Percentiles rank a stretch among this genome's conserved stretches.
phyloP scores from a whole-genome alignment of 805 yeast species.

The Allodekkera sacchari region DNA sequence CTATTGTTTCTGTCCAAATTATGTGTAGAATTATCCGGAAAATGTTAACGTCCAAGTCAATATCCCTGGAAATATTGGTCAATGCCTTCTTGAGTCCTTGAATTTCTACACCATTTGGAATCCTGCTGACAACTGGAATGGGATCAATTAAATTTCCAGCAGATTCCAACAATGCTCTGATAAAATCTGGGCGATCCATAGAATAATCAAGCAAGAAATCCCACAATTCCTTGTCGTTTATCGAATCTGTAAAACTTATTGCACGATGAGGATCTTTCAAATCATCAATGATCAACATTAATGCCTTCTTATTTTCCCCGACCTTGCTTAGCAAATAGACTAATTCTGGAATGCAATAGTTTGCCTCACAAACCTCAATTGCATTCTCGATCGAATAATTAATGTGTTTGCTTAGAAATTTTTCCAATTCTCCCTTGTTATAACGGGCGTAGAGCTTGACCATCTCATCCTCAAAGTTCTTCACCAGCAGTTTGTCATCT shows the following conservation, averaged over 20 bases:
- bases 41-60: slow-evolving; percentile 46
- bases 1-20: slow-evolving; percentile 42
- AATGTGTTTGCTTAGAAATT: slow-evolving; percentile 49
- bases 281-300: slow-evolving; percentile 67
- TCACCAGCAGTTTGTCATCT: slow-evolving; percentile 47
- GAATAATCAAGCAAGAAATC: slow-evolving; percentile 64
- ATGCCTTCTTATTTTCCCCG: slow-evolving; percentile 72
- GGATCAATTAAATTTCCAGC: slow-evolving; percentile 63
- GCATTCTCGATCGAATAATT: slow-evolving; percentile 67
- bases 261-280: slow-evolving; percentile 76
- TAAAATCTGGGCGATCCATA: slow-evolving; percentile 64
- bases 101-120: slow-evolving; percentile 55
- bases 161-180: slow-evolving; percentile 61
- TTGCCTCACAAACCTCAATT: slow-evolving; percentile 50
- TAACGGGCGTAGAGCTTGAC: slow-evolving; percentile 57
- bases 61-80: slow-evolving; percentile 52
- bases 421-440: slow-evolving; percentile 45
- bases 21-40: slow-evolving; percentile 49
- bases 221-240: slow-evolving; percentile 76
- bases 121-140: slow-evolving; percentile 54
- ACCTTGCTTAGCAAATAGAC: slow-evolving; percentile 76
- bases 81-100: slow-evolving; percentile 58
- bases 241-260: slow-evolving; percentile 61
- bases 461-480: slow-evolving; percentile 58
- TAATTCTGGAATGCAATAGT: slow-evolving; percentile 54